A percentile compares a stretch with the other conserved stretches of the same genome.
These are phyloP conservation scores for Colletotrichum theobromicola DNA, from an alignment of 2,329 filamentous ascomycete species.

Conservation along the genomic window DNA sequence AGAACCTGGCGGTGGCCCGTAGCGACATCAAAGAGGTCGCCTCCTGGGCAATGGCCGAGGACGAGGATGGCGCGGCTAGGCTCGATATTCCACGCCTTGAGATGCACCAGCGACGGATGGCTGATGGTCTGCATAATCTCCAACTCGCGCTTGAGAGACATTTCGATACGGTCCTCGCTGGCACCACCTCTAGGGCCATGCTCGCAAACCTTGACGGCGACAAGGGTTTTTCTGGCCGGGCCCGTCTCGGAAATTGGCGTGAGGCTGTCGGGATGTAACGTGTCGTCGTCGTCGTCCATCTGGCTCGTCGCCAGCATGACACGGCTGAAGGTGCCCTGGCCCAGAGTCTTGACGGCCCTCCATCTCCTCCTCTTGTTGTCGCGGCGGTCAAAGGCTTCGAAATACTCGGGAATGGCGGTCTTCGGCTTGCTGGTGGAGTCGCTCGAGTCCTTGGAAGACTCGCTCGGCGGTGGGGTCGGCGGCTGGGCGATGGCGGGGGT, in stretches of 20 bases:
- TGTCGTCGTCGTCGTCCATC: slow-evolving; percentile 53
- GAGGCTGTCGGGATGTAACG: slow-evolving; percentile 39
- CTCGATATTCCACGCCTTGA: slow-evolving; percentile 91
- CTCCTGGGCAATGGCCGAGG: slow-evolving; percentile 89
- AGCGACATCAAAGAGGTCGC: slow-evolving; percentile 93
- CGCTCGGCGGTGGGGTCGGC: slow-evolving; percentile 84
- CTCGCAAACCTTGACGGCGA: slow-evolving; percentile 94
- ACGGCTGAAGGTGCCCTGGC: slow-evolving; percentile 94
- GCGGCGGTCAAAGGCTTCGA: slow-evolving; percentile 70
- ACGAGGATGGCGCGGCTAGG: slow-evolving; percentile 83
- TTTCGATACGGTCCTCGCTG: slow-evolving; percentile 90
- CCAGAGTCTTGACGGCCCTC: slow-evolving; percentile 79
- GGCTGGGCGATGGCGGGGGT: slow-evolving; percentile 63
- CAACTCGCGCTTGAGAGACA: slow-evolving; percentile 91
- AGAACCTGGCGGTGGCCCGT: slow-evolving; percentile 73
- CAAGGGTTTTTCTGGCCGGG: slow-evolving; percentile 70
- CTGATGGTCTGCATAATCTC: slow-evolving; percentile 90
- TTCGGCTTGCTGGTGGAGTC: slow-evolving; percentile 46
- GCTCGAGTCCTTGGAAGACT: slow-evolving; percentile 60
- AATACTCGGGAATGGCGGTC: slow-evolving; percentile 62
- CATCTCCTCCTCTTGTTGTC: slow-evolving; percentile 78
- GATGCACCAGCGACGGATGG: slow-evolving; percentile 87
- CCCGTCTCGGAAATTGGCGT: slow-evolving; percentile 44
- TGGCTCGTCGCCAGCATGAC: slow-evolving; percentile 91
- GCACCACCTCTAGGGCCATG: slow-evolving; percentile 93